Evolutionary conservation across 345 rosid genomes (phyloP).

Genomic region (Corchorus capsularis): DNA sequence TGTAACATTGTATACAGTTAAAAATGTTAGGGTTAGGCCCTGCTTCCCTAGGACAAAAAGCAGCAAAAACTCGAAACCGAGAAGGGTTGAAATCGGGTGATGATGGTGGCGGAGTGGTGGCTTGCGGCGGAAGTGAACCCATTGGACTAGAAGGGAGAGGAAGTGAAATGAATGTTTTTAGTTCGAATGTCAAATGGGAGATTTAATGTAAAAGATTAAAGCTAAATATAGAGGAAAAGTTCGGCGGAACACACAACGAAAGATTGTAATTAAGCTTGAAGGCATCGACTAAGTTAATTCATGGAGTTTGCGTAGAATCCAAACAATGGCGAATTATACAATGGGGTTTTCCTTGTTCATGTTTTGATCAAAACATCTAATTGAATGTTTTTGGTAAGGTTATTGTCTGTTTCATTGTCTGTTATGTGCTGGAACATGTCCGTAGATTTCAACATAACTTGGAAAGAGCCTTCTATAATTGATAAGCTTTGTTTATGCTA

Average conservation of each 20-base stretch:
- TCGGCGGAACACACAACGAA: slow-evolving; percentile 28
- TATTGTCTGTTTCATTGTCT: slow-evolving; percentile 23
- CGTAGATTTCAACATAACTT: not conserved
- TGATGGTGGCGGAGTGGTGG: not conserved
- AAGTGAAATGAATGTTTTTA: not conserved
- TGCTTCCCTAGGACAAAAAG: slow-evolving; percentile 38
- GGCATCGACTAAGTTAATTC: slow-evolving; percentile 25
- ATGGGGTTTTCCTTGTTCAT: slow-evolving; percentile 17
- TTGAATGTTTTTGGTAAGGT: slow-evolving; percentile 8
- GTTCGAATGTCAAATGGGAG: slow-evolving; percentile 23
- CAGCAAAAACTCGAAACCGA: slow-evolving; percentile 26
- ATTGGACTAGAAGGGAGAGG: slow-evolving; percentile 22
- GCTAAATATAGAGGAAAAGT: not conserved
- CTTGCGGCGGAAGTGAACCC: slow-evolving; percentile 29
- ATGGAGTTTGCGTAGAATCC: slow-evolving; percentile 10
- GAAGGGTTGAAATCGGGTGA: slow-evolving; percentile 13
- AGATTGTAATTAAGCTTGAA: slow-evolving; percentile 5
- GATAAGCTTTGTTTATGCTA: not conserved
- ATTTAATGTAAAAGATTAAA: not conserved
- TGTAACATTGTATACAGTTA: slow-evolving; percentile 49
- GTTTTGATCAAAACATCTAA: slow-evolving; percentile 12
- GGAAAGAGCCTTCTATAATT: not conserved
- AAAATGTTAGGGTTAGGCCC: slow-evolving; percentile 9
- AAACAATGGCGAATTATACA: not conserved
- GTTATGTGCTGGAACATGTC: not conserved